Evolutionary conservation across 2,329 filamentous ascomycete genomes (phyloP).

Genomic region (Cordyceps tenuipes): DNA sequence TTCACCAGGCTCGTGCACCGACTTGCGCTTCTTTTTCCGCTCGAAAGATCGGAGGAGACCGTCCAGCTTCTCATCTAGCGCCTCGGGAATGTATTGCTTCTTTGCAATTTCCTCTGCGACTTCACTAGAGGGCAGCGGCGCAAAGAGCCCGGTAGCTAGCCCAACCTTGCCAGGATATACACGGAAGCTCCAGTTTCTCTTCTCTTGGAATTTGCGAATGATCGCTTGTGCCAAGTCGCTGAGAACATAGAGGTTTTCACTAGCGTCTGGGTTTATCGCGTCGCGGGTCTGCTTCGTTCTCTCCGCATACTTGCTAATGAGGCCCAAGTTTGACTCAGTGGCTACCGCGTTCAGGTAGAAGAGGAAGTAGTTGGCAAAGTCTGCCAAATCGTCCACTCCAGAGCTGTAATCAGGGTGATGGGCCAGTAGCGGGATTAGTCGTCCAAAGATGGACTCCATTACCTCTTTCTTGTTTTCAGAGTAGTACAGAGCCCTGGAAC

Average conservation of each 20-base stretch:
- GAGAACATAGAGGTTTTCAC: conserved; percentile 73
- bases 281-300: conserved; percentile 86
- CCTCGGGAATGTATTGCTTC: conserved; percentile 74
- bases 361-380: conserved; percentile 81
- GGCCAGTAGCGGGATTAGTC: conserved; percentile 78
- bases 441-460: conserved; percentile 73
- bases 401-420: conserved; percentile 85
- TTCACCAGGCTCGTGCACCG: conserved; percentile 40
- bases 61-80: conserved; percentile 68
- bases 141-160: conserved; percentile 72
- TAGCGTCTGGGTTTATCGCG: conserved; percentile 57
- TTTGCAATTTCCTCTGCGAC: conserved; percentile 78
- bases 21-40: conserved; percentile 63
- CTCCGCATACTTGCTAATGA: conserved; percentile 89
- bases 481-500: conserved; percentile 66
- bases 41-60: conserved; percentile 57
- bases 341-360: conserved; percentile 81
- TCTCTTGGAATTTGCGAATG: conserved; percentile 78
- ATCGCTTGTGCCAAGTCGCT: conserved; percentile 79
- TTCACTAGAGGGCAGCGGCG: conserved; percentile 64
- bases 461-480: conserved; percentile 48
- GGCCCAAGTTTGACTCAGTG: conserved; percentile 75
- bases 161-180: conserved; percentile 74
- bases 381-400: conserved; percentile 59
- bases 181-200: conserved; percentile 77